Base-by-base conservation (phyloP, 768 basidiomycete genomes). In the Tricholoma flavovirens region DNA sequence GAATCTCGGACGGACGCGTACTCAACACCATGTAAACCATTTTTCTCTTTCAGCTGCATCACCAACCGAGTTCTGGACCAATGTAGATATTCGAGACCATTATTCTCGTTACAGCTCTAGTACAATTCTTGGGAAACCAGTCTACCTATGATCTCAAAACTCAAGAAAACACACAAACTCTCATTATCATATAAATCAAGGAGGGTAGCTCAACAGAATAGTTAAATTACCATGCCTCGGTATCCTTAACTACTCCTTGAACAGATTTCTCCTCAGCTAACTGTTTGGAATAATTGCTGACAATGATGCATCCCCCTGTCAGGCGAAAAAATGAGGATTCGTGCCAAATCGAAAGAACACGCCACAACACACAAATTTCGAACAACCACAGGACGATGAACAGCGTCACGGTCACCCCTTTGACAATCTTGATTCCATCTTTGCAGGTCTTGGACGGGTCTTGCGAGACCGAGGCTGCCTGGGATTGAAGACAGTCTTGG, bases 321-420 rank as follows among this genome's bases (percentile, higher is more conserved):
- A 42, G 43, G 24, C 24, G 24, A 46, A 50, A 38, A 43, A 48
- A 30, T 40, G 51, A 54, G 49, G 55, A 60, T n/a, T 5, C 11
- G 11, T 53, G 24, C 30, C 9, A 30, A 46, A 36, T 38, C 35
- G 26, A 49, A 12, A 45, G 43, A n/a, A 40, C 17, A 50, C 50
- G 42, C 14, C 50, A 12, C 43, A 40, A 73, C 78, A 56, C 55
- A 79, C 79, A 81, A 56, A 75, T 73, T 61, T 78, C 76, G 59
- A 81, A 68, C 57, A 80, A 61, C 77, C 76, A 80, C 38, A 73
- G 69, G 57, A 76, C 53, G 52, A 79, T 66, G 63, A 78, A 78
- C 36, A 76, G 57, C 24, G 65, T 68, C 58, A 79, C 66, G 59
- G 75, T 68, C 49, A 78, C 69, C 43, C 70, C 73, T 59, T 77